phyloP scores from a whole-genome alignment of 306 rosid genomes.

The Gynostemma pentaphyllum region DNA sequence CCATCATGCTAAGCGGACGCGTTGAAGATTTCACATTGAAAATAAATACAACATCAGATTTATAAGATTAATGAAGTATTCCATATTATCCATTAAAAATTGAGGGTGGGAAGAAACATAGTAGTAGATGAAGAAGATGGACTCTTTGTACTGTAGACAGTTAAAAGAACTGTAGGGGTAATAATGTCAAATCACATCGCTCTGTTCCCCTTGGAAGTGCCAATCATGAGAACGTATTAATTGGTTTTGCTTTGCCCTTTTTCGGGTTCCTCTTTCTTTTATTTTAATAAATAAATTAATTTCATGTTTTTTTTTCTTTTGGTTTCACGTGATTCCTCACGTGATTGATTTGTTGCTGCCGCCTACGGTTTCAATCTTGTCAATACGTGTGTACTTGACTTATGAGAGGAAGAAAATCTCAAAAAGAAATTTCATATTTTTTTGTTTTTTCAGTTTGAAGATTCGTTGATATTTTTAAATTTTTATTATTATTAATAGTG shows the following conservation, averaged over 20 bases:
- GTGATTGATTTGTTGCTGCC: conserved; percentile 2
- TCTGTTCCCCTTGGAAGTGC: background rate
- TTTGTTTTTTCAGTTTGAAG: background rate
- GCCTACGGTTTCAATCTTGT: background rate
- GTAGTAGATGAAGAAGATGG: background rate
- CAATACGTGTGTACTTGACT: conserved; percentile 10
- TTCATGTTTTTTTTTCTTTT: background rate
- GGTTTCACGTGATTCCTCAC: conserved; percentile 10
- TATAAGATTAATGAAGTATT: too few species aligned
- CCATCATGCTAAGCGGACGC: too few species aligned
- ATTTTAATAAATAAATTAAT: background rate
- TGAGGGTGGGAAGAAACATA: too few species aligned
- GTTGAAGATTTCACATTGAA: too few species aligned
- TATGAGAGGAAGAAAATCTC: background rate
- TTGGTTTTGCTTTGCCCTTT: background rate
- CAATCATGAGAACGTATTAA: background rate
- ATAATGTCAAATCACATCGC: background rate
- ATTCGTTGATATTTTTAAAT: too few species aligned
- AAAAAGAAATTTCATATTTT: background rate
- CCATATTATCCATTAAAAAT: too few species aligned
- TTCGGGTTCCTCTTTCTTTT: background rate
- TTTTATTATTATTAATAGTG: too few species aligned
- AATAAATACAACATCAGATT: too few species aligned
- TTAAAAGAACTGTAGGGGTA: background rate
- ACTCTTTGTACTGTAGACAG: too few species aligned